Base-by-base conservation (phyloP, 2,329 filamentous ascomycete genomes). In the Botrytis byssoidea region DNA sequence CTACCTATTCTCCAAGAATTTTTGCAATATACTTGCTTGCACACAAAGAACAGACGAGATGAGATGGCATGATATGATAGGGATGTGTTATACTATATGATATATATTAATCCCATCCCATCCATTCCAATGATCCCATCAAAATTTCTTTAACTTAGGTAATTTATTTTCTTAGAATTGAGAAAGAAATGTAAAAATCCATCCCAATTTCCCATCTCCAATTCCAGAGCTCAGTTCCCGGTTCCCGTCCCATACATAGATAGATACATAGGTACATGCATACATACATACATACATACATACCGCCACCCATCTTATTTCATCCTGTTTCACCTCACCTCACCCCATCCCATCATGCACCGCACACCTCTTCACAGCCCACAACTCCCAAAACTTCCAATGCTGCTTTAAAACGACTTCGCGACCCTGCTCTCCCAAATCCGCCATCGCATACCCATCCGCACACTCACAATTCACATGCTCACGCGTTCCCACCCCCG, bases 371-470 rank as follows among this genome's bases (percentile, higher is more conserved):
- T 73, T 73, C 16, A 73, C 59, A 6, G 68, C 68, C 72, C 72
- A 73, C 37, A 71, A 51, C n/a, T 73, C 67, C 72, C 72, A 73
- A 65, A 60, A 71, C 35, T 73, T 73, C 72, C 72, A 73, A 46
- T 63, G 68, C 10, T 59, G 46, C n/a, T 71, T 73, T n/a, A 59
- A 55, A 18, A 73, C 60, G 9, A 48, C 48, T 0, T 71, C 60
- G 9, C 48, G 20, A 2, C 67, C 68, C 25, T 44, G 67, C 35
- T 66, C 60, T 14, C 57, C 32, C 37, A 73, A 44, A 65, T 73
- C 68, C 12, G 12, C 48, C 29, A 73, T 66, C 2, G 57, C 68
- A 51, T 57, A 73, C 0, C 71, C 71, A 55, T 66, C 29, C 20
- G 29, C 67, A 60, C 72, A 73, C 40, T 71, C 68, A 37, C 72